Evolutionary conservation across 139 green algal species (phyloP), one percentile per base, ranked within the genome.

Genomic region (Nannochloris sp.): DNA sequence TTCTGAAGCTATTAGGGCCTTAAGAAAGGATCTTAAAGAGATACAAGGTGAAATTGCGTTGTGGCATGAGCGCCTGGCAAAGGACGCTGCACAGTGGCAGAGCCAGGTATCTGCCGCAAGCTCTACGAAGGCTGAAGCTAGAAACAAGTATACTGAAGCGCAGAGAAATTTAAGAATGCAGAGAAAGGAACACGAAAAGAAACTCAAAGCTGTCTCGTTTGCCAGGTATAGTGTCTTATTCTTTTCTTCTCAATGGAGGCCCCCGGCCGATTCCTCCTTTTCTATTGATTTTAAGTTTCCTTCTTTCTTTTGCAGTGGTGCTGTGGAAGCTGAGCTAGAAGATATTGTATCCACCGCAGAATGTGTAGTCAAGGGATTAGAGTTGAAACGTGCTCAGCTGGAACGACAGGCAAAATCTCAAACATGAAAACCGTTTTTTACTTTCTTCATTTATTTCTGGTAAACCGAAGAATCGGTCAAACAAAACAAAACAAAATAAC

Each of bases 41-140:
- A 65, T 91, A 42, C 76, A 88, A 74, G 73, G 86, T 1, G 83
- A 90, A 74, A 87, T 91, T 74, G 86, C 88, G 31, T 54, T 64
- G 81, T 79, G 47, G 61, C 23, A n/a, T 62, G 58, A 65, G 54
- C 23, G 66, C 19, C 19, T 51, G 42, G 42, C 42, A 27, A 19
- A 19, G 42, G 42, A 51, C 19, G 19, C 19, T 27, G 42, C 19
- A 51, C 19, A 19, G 42, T 51, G 42, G 42, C 42, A 51, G 42
- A 19, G 42, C 19, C 42, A 19, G 42, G 42, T 19, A 19, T 19
- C 42, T 19, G 42, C 19, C 19, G 42, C 42, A 27, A 51, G 19
- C 19, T 19, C 19, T 19, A 19, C 42, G 42, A 51, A 51, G 19
- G 42, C 19, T 51, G 19, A 51, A 51, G 42, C 42, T 19, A 19